These are phyloP conservation scores for Naganishia onofrii DNA, from an alignment of 768 basidiomycete species.

Conservation along the genomic window DNA sequence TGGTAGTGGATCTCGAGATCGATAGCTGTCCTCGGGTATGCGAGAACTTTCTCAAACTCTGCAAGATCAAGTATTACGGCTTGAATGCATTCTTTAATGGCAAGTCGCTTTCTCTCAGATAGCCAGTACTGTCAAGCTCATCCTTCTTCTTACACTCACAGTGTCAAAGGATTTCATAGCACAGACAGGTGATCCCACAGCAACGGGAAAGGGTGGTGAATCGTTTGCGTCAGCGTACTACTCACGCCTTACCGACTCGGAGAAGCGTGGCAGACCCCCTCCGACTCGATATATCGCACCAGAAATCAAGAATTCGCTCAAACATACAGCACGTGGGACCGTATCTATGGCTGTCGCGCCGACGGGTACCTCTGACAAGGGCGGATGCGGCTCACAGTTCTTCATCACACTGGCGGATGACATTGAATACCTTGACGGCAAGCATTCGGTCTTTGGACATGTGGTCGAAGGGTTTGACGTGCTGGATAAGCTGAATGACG, in stretches of 20 bases:
- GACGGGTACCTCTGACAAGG: conserved; percentile 52
- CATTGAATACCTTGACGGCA: conserved; percentile 92
- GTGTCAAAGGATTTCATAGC: conserved; percentile 97
- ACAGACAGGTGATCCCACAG: conserved; percentile 93
- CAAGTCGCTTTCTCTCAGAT: conserved; percentile 53
- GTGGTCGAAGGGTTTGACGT: conserved; percentile 93
- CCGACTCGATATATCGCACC: conserved; percentile 82
- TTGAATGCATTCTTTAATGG: conserved; percentile 98
- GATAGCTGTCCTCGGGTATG: conserved; percentile 85
- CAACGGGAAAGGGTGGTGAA: conserved; percentile 89
- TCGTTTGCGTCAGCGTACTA: conserved; percentile 71
- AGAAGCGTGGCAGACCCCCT: conserved; percentile 52
- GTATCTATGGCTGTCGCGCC: conserved; percentile 98
- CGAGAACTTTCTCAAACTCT: conserved; percentile 95
- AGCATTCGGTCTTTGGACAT: conserved; percentile 90
- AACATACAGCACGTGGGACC: conserved; percentile 79
- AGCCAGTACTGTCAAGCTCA: neutral
- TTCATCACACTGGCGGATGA: conserved; percentile 88
- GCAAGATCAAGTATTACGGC: conserved; percentile 96
- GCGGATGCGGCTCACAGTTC: conserved; percentile 89
- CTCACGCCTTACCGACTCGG: conserved; percentile 26
- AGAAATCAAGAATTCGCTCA: conserved; percentile 64
- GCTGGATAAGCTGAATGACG: conserved; percentile 86
- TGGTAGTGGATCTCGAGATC: conserved; percentile 92
- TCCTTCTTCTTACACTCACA: conserved; percentile 48